Conservation (phyloP, 495 filamentous ascomycete genomes). For the Glarea lozoyensis region DNA sequence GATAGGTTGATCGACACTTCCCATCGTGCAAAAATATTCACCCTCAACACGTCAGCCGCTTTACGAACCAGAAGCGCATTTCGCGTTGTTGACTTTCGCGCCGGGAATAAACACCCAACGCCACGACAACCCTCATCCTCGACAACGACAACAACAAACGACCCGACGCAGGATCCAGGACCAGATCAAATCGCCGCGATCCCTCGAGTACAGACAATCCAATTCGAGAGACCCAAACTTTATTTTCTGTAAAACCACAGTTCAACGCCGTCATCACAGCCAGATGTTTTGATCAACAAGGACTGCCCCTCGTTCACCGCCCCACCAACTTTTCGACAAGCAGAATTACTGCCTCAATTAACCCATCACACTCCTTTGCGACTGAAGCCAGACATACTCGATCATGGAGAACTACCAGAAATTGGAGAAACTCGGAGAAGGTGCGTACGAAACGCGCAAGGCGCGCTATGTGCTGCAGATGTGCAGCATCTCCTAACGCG, state of each 20-base stretch:
- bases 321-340: constrained; percentile 13
- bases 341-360: constrained; percentile 14
- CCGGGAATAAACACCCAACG: constrained; percentile 16
- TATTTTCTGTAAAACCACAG: no score
- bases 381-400: constrained; percentile 10
- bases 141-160: constrained; percentile 12
- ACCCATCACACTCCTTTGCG: constrained; percentile 21
- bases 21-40: background rate
- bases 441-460: constrained; percentile 47
- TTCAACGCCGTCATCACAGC: no score
- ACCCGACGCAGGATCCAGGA: constrained; percentile 6
- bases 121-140: constrained; percentile 7
- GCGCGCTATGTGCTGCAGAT: background rate
- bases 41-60: background rate
- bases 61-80: background rate
- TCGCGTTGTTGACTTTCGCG: constrained; percentile 22
- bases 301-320: constrained; percentile 22
- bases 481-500: background rate
- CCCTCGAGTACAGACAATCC: no score
- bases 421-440: constrained; percentile 99
- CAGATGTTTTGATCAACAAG: no score
- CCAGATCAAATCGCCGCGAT: no score
- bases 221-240: no score
- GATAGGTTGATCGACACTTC: no score
- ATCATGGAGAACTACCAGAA: constrained; percentile 99